Evolutionary conservation across 2,329 filamentous ascomycete genomes (phyloP), one percentile per base, ranked within the genome.

Genomic region (Hypoxylon sp.): DNA sequence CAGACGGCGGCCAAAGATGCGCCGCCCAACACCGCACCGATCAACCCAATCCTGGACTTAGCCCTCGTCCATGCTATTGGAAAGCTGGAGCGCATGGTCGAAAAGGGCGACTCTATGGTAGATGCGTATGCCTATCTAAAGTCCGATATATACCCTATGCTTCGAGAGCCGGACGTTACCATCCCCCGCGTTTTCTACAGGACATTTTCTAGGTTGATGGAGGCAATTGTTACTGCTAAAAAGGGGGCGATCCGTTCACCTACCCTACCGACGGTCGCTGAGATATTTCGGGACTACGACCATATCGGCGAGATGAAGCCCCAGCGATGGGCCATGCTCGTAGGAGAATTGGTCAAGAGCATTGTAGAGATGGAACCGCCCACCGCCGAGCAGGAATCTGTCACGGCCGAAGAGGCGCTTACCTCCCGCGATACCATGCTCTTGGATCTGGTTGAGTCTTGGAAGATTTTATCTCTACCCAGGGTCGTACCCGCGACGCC

Each of bases 361-460:
- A 73, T 81, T 20, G 69, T 74, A 58, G 62, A 68, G 13, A 69
- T 72, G 30, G 71, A 66, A 47, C 66, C 69, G 2, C 67, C 67
- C n/a, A 68, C 64, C 3, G 64, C 67, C 2, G 70, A 72, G 28
- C 74, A 73, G 46, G 44, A 64, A 3, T 70, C 73, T 13, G 60
- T 71, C 10, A 68, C 72, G 34, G 68, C 68, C 8, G 73, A 73
- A 54, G 74, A 76, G 50, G 70, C 56, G 11, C 70, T 76, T 64
- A 68, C 68, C 13, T 68, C 65, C 37, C 73, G 74, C 39, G 72
- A 77, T 34, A 68, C 59, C 7, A 73, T 81, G 57, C 67, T 81
- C 2, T 65, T 68, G 17, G 80, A 82, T 62, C 73, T 82, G 3
- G 68, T 81, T 15, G 74, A 78, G 20, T 73, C 79, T 15, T 82